These are phyloP conservation scores for Xylariales sp. DNA, from an alignment of 2,329 filamentous ascomycete species.

Conservation along the genomic window DNA sequence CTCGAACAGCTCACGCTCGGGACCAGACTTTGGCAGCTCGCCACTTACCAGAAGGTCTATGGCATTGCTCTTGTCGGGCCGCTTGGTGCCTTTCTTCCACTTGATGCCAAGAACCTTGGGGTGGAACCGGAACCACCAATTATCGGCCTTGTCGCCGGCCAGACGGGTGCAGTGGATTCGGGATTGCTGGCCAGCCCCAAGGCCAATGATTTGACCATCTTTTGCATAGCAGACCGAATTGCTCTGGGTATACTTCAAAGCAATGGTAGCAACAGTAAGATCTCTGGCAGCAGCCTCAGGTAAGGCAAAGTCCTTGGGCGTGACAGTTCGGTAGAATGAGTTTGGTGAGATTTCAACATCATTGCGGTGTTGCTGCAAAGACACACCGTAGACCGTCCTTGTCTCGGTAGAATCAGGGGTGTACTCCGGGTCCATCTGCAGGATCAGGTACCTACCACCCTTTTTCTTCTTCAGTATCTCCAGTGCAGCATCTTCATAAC, in stretches of 20 bases:
- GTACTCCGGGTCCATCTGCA: conserved; percentile 90
- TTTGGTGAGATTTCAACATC: conserved; percentile 80
- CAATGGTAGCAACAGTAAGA: conserved; percentile 91
- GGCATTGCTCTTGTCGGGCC: conserved; percentile 95
- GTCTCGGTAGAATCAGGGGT: conserved; percentile 75
- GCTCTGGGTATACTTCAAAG: conserved; percentile 97
- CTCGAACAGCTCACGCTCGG: conserved; percentile 84
- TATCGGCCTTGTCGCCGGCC: conserved; percentile 96
- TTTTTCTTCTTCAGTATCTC: conserved; percentile 97
- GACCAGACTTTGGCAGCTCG: conserved; percentile 75
- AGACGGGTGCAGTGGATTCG: conserved; percentile 98
- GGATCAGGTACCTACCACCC: conserved; percentile 90
- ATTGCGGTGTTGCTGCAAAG: conserved; percentile 86
- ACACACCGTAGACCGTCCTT: conserved; percentile 86
- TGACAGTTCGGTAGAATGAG: conserved; percentile 81
- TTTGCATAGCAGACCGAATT: conserved; percentile 98
- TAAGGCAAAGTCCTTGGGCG: conserved; percentile 74
- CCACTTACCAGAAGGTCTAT: conserved; percentile 94
- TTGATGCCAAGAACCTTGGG: conserved; percentile 80
- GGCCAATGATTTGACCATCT: conserved; percentile 88
- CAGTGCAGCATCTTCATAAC: conserved; percentile 78
- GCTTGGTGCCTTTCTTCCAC: conserved; percentile 97
- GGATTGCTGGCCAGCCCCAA: conserved; percentile 94
- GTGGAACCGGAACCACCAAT: conserved; percentile 99
- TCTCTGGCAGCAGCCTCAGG: conserved; percentile 82